Evolutionary conservation across 345 rosid species (phyloP), one percentile per base, ranked within the genome.

Genomic region (Camelina laxa): DNA sequence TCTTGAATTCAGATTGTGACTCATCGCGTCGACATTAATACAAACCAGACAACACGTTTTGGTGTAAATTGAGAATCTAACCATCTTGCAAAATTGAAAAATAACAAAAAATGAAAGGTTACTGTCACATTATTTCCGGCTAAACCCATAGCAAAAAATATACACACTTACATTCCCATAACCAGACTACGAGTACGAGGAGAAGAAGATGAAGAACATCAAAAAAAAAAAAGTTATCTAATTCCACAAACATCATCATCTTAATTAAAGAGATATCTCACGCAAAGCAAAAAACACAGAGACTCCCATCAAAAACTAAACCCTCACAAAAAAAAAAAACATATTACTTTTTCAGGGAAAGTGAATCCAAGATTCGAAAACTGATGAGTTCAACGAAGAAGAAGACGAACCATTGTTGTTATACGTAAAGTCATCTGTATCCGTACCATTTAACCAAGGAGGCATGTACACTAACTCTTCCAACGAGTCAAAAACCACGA

Each of bases 401-500:
- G 51, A 69, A 76, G 55, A 10, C 13, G 51, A 62, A 69, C 45
- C 80, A 56, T 35, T 53, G 35, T 62, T 45, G 35, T 62, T 45
- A 69, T 16, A 70, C 53, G 60, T 55, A 56, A 70, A 70, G 27
- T 33, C 55, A 2, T 76, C 70, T 13, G 22, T 38, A 53, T 22
- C 69, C 48, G 36, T 31, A 60, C 70, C 75, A 2, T 20, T 42
- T 76, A 70, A 14, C 80, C 80, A 76, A 5, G 60, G 19, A 9
- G 80, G 75, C 70, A 76, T 38, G n/a, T 55, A 79, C 36, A 76
- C 72, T 80, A 86, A 86, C 10, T 73, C 78, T 14, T 84, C 87
- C 50, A 71, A 55, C 77, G 87, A 69, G 77, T 92, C 98, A 35
- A 67, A 77, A 24, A 79, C 79, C 69, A 82, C 82, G 45, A 86